Evolutionary conservation across 805 yeast genomes (phyloP), one percentile per base, ranked within the genome.

Genomic region (Monosporozyma aquatica): DNA sequence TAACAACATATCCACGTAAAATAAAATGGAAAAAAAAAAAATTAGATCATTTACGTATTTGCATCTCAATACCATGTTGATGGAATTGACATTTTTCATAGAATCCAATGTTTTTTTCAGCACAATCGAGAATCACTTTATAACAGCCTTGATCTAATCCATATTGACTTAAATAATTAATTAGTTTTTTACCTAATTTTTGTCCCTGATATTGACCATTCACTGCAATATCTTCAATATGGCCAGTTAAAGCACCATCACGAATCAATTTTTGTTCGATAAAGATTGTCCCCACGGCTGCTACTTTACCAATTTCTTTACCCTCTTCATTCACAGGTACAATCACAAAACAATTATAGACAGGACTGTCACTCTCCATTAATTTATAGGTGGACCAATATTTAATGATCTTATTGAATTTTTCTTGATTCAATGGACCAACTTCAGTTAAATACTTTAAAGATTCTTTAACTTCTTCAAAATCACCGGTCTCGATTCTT

Each of bases 151-250:
- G 56, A 2, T 63, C 54, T 41, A 71, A 52, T 2, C 84, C 96
- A 24, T 83, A 56, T 20, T 68, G 65, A 3, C 80, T 73, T 56
- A 90, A 68, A 7, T 74, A 67, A 14, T 70, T 66, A 50, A 90
- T 84, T 62, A 90, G 59, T 14, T 70, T 64, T 50, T 71, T 67
- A 0, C 98, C 98, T 37, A 90, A 66, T 51, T 76, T 76, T 57
- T 81, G 79, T 6, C 98, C 98, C 56, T 89, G 97, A 58, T 84
- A 84, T 15, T 70, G 65, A 24, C 61, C 58, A 15, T 78, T 70
- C 4, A 90, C 95, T 1, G 97, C 82, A 47, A 90, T 90, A 59
- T 90, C 98, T 57, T 90, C 98, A 48, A 90, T 82, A 65, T 90
- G 97, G 2, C 97, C 97, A 4, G 86, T 94, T 41, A 72, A 62